Evolutionary conservation across 1,139 yeast species (phyloP), one percentile per base, ranked within the genome.

Genomic region (Hyphopichia burtonii): DNA sequence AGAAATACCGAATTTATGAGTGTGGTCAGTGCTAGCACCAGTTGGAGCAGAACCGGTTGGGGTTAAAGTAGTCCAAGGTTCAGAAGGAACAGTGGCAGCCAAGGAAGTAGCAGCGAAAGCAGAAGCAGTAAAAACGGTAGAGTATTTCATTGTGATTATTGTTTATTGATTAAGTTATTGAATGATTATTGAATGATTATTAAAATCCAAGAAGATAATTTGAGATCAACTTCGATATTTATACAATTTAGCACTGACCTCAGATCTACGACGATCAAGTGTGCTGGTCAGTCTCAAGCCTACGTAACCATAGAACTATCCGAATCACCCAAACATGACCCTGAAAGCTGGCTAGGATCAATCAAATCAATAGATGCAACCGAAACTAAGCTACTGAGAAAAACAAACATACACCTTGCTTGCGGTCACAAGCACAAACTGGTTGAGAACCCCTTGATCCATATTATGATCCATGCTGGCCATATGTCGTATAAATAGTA

Each of bases 1-100:
- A 51, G 85, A 86, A 55, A 85, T 83, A 71, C 93, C 93, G 56
- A 85, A 85, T 39, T 76, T 69, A 41, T 70, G 65, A 25, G 78
- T 50, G 68, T 81, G 82, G 56, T 82, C 82, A 37, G 89, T 82
- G 40, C 74, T 48, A 48, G 83, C 87, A 56, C 83, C 84, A 31
- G 78, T 48, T 46, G 78, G 77, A 34, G 82, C 68, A 39, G 74
- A 54, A 34, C 73, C 75, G 38, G 68, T 51, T 52, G 91, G 90
- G 37, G 88, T 83, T 63, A 83, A 72, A 42, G 89, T 80, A 31
- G 88, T 71, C 81, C 87, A 82, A 55, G 91, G 84, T 52, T 80
- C 85, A 45, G 86, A 61, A 61, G 89, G 84, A 63, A 80, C 76
- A 61, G 76, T 71, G 56, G 88, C 83, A 58, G 91, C 80, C 59